Evolutionary conservation across 495 filamentous ascomycete genomes (phyloP).

Genomic region (Barbatosphaeria neglecta): DNA sequence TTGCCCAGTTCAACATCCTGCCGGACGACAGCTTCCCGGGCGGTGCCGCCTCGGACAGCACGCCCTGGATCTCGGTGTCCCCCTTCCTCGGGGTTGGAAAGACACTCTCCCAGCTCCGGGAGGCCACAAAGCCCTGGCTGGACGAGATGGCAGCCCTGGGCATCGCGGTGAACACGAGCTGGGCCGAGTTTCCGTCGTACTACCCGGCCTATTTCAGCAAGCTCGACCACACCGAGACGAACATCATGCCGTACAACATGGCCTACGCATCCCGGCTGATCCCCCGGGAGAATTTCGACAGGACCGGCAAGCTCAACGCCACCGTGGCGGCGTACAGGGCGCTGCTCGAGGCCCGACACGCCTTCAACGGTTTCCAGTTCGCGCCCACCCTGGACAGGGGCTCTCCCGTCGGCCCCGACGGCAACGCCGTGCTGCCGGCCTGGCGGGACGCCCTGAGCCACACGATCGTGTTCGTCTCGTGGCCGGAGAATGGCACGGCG

Average conservation of each 20-base stretch:
- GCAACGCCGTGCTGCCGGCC: conserved; percentile 7
- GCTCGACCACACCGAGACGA: conserved; percentile 5
- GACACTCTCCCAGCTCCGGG: conserved; percentile 9
- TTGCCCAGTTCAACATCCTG: neutral
- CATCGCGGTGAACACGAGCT: conserved; percentile 14
- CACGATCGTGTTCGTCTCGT: conserved; percentile 4
- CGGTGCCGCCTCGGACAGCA: conserved; percentile 1
- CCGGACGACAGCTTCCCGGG: neutral
- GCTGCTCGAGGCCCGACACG: conserved; percentile 9
- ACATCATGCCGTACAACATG: conserved; percentile 9
- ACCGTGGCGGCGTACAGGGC: conserved; percentile 9
- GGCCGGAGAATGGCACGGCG: conserved; percentile 2
- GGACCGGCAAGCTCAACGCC: conserved; percentile 13
- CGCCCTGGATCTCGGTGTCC: conserved; percentile 4
- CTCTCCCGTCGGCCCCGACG: conserved; percentile 2
- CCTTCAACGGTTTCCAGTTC: conserved; percentile 13
- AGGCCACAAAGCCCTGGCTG: conserved; percentile 24
- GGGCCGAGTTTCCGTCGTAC: conserved; percentile 4
- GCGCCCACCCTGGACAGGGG: conserved; percentile 1
- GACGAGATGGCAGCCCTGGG: conserved; percentile 22
- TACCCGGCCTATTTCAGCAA: conserved; percentile 7
- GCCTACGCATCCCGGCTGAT: conserved; percentile 29
- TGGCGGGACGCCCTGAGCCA: conserved; percentile 13
- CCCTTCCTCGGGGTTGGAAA: conserved; percentile 12
- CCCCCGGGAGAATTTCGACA: conserved; percentile 16